Percentiles rank a stretch among this genome's conserved stretches.
phyloP scores from a whole-genome alignment of 345 rosid genomes.

The Punica granatum region DNA sequence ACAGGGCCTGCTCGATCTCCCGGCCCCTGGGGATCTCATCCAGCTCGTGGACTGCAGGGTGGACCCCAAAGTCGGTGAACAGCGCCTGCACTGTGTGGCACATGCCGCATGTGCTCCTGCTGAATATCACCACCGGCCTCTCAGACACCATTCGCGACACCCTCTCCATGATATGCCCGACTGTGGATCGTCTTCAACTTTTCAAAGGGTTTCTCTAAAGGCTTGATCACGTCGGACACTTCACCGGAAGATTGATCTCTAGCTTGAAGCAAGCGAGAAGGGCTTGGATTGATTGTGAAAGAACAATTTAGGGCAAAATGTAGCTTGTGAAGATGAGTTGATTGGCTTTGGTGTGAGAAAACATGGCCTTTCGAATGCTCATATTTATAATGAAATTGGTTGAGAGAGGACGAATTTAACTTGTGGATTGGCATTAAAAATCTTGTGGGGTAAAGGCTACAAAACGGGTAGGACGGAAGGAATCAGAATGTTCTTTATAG shows the following conservation, averaged over 20 bases:
- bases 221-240: not conserved
- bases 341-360: not conserved
- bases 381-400: not conserved
- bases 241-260: not conserved
- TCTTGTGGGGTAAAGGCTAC: not conserved
- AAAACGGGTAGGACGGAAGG: not conserved
- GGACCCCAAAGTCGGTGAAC: conserved; percentile 64
- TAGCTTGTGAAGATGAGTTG: not conserved
- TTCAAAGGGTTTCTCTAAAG: not conserved
- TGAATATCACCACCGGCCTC: conserved; percentile 86
- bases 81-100: conserved; percentile 71
- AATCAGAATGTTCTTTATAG: conserved; percentile 15
- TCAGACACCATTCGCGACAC: conserved; percentile 51
- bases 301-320: not conserved
- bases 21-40: conserved; percentile 59
- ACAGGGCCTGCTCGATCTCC: conserved; percentile 74
- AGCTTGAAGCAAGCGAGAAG: not conserved
- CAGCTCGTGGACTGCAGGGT: conserved; percentile 60
- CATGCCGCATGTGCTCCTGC: conserved; percentile 74
- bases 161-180: conserved; percentile 44
- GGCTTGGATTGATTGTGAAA: too few relatives aligned
- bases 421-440: not conserved
- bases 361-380: not conserved
- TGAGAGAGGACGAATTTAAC: not conserved
- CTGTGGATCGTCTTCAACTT: not conserved